These are phyloP conservation scores for Urtica urens DNA, from an alignment of 306 rosid genomes.

Conservation along the genomic window DNA sequence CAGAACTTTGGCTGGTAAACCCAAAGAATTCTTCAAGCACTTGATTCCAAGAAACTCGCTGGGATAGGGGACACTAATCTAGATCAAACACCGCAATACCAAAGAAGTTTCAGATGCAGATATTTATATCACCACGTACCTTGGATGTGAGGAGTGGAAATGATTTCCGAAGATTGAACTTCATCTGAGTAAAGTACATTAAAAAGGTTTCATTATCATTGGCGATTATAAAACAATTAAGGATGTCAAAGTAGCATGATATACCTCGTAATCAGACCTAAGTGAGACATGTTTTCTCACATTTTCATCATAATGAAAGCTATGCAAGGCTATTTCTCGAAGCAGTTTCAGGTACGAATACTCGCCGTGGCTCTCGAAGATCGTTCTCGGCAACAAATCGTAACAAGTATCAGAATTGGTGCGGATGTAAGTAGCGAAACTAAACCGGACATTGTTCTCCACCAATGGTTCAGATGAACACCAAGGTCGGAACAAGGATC, in stretches of 20 bases:
- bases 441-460: constrained; percentile 54
- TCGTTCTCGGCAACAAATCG: constrained; percentile 68
- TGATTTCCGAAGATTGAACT: constrained; percentile 61
- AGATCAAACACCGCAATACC: no score
- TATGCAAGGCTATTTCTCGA: constrained; percentile 58
- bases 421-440: constrained; percentile 75
- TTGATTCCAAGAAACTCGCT: background rate
- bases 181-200: constrained; percentile 34
- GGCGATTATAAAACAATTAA: no score
- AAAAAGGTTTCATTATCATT: background rate
- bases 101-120: no score
- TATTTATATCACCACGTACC: no score
- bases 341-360: constrained; percentile 53
- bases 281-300: constrained; percentile 76
- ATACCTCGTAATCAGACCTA: constrained; percentile 79
- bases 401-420: constrained; percentile 42
- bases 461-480: constrained; percentile 65
- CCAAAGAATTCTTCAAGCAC: background rate
- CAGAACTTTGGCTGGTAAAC: constrained; percentile 9
- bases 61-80: no score
- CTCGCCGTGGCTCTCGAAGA: constrained; percentile 76
- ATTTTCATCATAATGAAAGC: constrained; percentile 63
- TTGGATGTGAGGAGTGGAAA: constrained; percentile 90
- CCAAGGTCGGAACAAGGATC: constrained; percentile 70
- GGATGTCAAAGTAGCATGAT: no score